A percentile compares a stretch with the other conserved stretches of the same genome.
These are phyloP conservation scores for Colletotrichum sansevieriae DNA, from an alignment of 2,329 filamentous ascomycete species.

Conservation along the genomic window DNA sequence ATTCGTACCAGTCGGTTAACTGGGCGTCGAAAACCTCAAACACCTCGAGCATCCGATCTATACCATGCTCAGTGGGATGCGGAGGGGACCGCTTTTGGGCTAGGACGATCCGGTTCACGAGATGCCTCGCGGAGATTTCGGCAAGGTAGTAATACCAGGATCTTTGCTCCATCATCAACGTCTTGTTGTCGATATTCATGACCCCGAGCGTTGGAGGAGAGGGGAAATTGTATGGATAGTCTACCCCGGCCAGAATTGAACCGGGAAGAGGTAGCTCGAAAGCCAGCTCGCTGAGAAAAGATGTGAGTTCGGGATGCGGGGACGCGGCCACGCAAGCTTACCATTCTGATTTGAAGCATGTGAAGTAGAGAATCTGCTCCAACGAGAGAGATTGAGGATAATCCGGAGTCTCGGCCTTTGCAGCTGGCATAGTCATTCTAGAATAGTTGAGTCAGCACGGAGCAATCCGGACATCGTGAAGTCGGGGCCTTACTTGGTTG, in stretches of 20 bases:
- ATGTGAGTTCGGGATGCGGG: neutral
- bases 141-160: slow-evolving; percentile 42
- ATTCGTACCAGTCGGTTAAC: slow-evolving; percentile 37
- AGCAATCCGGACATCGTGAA: too few relatives aligned
- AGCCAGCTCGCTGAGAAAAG: slow-evolving; percentile 17
- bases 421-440: slow-evolving; percentile 17
- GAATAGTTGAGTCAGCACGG: neutral
- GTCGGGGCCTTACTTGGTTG: slow-evolving; percentile 14
- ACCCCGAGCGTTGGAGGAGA: slow-evolving; percentile 23
- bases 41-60: slow-evolving; percentile 39
- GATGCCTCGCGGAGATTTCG: slow-evolving; percentile 36
- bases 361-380: slow-evolving; percentile 39
- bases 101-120: slow-evolving; percentile 32
- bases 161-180: slow-evolving; percentile 34
- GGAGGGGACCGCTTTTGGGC: slow-evolving; percentile 17
- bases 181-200: slow-evolving; percentile 27
- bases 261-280: slow-evolving; percentile 36
- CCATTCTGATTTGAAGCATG: slow-evolving; percentile 40
- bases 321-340: neutral
- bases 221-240: slow-evolving; percentile 35
- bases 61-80: slow-evolving; percentile 28
- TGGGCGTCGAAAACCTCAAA: slow-evolving; percentile 39
- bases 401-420: slow-evolving; percentile 22
- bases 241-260: slow-evolving; percentile 29
- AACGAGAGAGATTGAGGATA: slow-evolving; percentile 24